Base-by-base conservation (phyloP, 2,329 filamentous ascomycete species). In the Elsinoe perseae region DNA sequence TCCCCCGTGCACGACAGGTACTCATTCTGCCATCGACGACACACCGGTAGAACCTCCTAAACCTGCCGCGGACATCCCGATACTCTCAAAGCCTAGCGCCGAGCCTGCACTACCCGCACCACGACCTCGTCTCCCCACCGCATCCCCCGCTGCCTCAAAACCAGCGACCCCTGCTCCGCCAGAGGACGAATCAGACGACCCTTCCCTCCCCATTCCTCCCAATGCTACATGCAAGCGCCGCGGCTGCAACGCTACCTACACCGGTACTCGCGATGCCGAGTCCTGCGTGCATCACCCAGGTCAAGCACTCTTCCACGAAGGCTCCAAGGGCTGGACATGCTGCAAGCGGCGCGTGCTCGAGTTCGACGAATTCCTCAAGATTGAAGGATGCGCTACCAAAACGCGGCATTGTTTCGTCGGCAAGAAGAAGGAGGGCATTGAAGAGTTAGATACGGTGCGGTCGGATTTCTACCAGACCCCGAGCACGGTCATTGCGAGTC, bases 301-400 rank as follows among this genome's bases (percentile, higher is more conserved):
- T 3, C 82, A 80, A 20, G 89, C 93, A 21, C 85, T 98, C 63
- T 98, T 98, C 75, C 93, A 98, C 70, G 93, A 98, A 75, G 93
- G 93, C 32, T 95, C 89, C 74, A 98, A 98, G 76, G 93, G 93
- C 1, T 98, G 93, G 79, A 90, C 84, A 58, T 98, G 93, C 77
- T 98, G 93, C 75, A 97, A 97, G 80, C 80, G 89, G 65, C 81
- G 90, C 34, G 93, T 98, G 57, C 75, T 98, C 58, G 93, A 98
- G 69, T 98, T 98, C 71, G 91, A 98, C 70, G 86, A 97, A 72
- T 98, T 98, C 73, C 84, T 98, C 84, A 93, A 88, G 72, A 92
- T 98, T 58, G 84, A 87, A 64, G 93, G 93, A 1, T 98, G 93
- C 74, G 84, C 83, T 69, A 90, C 86, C 42, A 93, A 91, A 72